These are phyloP conservation scores for Sporothrix pseudoabietina DNA, from an alignment of 2,329 filamentous ascomycete genomes.

Conservation along the genomic window DNA sequence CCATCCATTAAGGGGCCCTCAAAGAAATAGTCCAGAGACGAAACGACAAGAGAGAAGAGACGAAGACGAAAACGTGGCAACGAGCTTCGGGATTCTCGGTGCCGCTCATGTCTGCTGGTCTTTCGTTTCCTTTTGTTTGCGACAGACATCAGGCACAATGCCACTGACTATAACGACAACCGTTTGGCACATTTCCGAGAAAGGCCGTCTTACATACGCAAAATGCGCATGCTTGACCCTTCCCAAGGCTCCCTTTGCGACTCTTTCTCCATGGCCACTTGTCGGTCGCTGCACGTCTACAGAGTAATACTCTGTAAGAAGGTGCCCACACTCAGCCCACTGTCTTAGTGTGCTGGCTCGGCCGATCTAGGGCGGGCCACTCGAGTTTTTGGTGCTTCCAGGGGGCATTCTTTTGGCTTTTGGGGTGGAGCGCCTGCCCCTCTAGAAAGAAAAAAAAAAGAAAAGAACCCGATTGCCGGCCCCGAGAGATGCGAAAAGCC, in stretches of 20 bases:
- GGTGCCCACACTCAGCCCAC: conserved; percentile 15
- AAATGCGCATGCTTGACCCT: background rate
- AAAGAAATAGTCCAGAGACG: background rate
- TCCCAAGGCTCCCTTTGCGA: background rate
- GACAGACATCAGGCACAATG: background rate
- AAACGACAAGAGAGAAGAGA: background rate
- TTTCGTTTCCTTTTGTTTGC: background rate
- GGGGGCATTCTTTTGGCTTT: background rate
- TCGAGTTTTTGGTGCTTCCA: too few species aligned
- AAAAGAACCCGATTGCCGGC: background rate
- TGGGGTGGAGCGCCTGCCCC: background rate
- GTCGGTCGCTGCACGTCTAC: background rate
- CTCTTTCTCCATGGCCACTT: background rate
- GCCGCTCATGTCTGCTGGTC: background rate
- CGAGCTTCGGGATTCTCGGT: background rate
- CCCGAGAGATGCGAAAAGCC: background rate
- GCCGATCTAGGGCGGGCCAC: background rate
- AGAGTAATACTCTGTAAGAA: too few species aligned
- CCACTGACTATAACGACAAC: background rate
- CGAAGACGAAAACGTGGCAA: background rate
- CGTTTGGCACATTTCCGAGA: background rate
- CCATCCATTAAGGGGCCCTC: background rate
- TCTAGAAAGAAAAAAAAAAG: background rate
- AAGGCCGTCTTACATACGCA: background rate
- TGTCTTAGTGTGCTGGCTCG: background rate